phyloP scores from a whole-genome alignment of 805 yeast species.

The Maudiozyma saulgeensis region DNA sequence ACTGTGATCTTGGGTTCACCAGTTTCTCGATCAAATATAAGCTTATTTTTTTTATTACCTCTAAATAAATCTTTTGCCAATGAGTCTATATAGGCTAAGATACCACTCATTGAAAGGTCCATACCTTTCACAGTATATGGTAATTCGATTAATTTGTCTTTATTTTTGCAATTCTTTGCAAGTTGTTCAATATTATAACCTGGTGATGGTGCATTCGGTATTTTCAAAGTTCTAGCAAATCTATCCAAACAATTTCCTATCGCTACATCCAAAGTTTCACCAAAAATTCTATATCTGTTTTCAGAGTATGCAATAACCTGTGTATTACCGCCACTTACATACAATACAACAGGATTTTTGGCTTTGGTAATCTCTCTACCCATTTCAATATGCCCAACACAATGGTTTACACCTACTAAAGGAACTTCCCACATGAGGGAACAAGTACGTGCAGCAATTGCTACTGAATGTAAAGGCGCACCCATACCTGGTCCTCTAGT shows the following conservation, averaged over 20 bases:
- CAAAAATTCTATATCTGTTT: constrained; percentile 92
- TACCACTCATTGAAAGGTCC: constrained; percentile 97
- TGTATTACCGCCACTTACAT: constrained; percentile 97
- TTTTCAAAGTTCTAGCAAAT: constrained; percentile 83
- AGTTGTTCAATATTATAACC: constrained; percentile 95
- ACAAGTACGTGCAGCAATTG: constrained; percentile 81
- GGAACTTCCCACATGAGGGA: constrained; percentile 76
- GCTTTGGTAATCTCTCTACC: constrained; percentile 99
- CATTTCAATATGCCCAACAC: constrained; percentile 98
- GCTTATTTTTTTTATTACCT: constrained; percentile 32
- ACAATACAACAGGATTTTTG: constrained; percentile 88
- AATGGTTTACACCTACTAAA: constrained; percentile 89
- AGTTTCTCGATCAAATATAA: constrained; percentile 30
- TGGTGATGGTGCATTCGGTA: constrained; percentile 91
- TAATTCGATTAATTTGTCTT: constrained; percentile 46
- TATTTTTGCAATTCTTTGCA: constrained; percentile 57
- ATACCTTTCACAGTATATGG: constrained; percentile 98
- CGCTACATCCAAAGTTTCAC: constrained; percentile 97
- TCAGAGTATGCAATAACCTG: constrained; percentile 95
- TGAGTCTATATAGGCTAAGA: constrained; percentile 73
- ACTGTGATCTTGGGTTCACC: constrained; percentile 49
- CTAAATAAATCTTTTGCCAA: constrained; percentile 64
- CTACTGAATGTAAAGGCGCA: constrained; percentile 91
- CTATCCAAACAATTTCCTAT: constrained; percentile 95
- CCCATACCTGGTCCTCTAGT: constrained; percentile 99